Base-by-base conservation (phyloP, 345 rosid genomes). In the Pugionium dolabratum region DNA sequence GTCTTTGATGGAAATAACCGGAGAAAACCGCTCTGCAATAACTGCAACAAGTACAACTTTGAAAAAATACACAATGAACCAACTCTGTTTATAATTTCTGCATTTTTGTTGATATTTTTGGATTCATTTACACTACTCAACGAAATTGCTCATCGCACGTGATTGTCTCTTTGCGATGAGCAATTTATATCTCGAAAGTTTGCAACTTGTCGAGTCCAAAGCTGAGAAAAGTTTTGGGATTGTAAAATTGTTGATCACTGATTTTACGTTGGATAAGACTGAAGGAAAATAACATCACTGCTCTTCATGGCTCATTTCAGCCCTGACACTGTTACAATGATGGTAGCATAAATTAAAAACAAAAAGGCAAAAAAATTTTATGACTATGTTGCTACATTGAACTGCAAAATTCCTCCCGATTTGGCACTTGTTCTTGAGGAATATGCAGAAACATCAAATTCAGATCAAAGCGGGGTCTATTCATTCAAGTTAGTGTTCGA, bases 401-500 rank as follows among this genome's bases (percentile, higher is more conserved):
- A 64, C 76, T 53, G 72, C 69, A 36, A 60, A 18, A 5, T 55
- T 30, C 50, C 33, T 53, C 52, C 59, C 51, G 2, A 7, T 7
- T 39, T 48, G 53, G 59, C 31, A 44, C 51, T 33, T 54, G 52
- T 10, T 48, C 32, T 64, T 34, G 35, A 37, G 63, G 49, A 61
- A 45, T 45, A 30, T 39, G 54, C 55, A 52, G 59, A 58, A 9
- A 26, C 5, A 35, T 69, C 52, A 50, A 59, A 32, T 50, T 59
- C 48, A 45, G 7, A 53, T 36, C 32, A 43, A 53, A 46, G 47
- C 30, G 2, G 1, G 43, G 43, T 56, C 66, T 56, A 72, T 35
- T 59, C 66, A 6, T 52, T 65, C 40, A n/a, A n/a, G n/a, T n/a
- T n/a, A 51, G 75, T 65, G 68, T 75, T 62, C 1, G 75, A 50